Percentiles rank a stretch among this genome's conserved stretches.
Conservation (phyloP, 2,329 filamentous ascomycete genomes). For the Penicillium thymicola region DNA sequence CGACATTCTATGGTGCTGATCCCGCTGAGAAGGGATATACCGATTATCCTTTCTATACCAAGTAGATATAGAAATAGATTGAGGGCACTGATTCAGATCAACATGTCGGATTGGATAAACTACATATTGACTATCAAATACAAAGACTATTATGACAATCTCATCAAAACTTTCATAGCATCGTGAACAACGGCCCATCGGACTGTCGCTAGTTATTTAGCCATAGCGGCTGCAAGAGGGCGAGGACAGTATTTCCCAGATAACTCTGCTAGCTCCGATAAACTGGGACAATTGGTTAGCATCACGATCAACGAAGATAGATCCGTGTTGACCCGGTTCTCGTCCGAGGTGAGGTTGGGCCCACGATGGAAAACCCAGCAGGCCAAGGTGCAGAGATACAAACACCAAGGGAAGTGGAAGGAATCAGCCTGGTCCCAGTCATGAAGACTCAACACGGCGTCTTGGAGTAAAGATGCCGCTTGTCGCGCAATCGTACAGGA, state of each 20-base stretch:
- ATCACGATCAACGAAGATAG: slow-evolving; percentile 34
- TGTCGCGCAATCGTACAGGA: slow-evolving; percentile 42
- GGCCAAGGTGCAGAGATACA: slow-evolving; percentile 58
- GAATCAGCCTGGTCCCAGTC: slow-evolving; percentile 53
- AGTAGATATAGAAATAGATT: slow-evolving; percentile 1
- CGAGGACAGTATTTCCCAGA: slow-evolving; percentile 50
- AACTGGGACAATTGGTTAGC: slow-evolving; percentile 34
- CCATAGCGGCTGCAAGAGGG: slow-evolving; percentile 55
- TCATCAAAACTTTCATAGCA: slow-evolving; percentile 54
- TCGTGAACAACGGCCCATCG: slow-evolving; percentile 62
- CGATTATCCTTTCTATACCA: slow-evolving; percentile 37
- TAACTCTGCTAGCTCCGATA: slow-evolving; percentile 35
- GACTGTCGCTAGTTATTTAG: slow-evolving; percentile 54
- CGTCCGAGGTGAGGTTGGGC: slow-evolving; percentile 34
- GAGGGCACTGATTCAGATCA: not conserved
- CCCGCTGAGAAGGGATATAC: slow-evolving; percentile 36
- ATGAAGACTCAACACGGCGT: slow-evolving; percentile 49
- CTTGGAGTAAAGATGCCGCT: slow-evolving; percentile 52
- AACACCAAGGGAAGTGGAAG: slow-evolving; percentile 62
- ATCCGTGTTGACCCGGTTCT: slow-evolving; percentile 39
- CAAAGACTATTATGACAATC: slow-evolving; percentile 15
- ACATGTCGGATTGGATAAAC: not conserved
- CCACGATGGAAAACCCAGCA: slow-evolving; percentile 59
- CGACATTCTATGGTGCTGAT: slow-evolving; percentile 41
- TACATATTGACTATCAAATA: not conserved